A percentile compares a stretch with the other conserved stretches of the same genome.
These are phyloP conservation scores for Diaporthe helianthi DNA, from an alignment of 2,329 filamentous ascomycete genomes.

Conservation along the genomic window DNA sequence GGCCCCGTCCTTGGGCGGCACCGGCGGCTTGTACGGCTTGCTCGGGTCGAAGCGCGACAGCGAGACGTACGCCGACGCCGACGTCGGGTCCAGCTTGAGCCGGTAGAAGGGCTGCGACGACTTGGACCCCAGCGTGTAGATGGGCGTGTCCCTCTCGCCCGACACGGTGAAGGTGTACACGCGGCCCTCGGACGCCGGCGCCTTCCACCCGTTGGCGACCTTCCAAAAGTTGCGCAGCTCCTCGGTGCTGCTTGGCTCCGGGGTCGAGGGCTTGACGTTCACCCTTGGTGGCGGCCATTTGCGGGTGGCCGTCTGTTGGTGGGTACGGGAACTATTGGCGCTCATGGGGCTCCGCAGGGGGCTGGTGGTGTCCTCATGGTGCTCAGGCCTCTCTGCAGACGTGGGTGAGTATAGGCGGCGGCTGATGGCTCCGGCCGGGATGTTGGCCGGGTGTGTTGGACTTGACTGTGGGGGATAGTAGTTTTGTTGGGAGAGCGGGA, in stretches of 20 bases:
- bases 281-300: conserved; percentile 42
- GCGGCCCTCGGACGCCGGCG: conserved; percentile 63
- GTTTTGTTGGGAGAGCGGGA: conserved; percentile 71
- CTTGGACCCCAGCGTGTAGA: conserved; percentile 70
- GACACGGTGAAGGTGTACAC: conserved; percentile 66
- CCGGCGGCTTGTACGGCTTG: conserved; percentile 60
- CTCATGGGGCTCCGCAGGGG: conserved; percentile 45
- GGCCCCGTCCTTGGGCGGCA: conserved; percentile 35
- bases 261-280: conserved; percentile 50
- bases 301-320: conserved; percentile 28
- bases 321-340: conserved; percentile 37
- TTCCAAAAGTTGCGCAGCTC: conserved; percentile 73
- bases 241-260: conserved; percentile 60
- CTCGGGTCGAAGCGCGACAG: conserved; percentile 66
- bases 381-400: conserved; percentile 37
- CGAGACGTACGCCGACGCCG: conserved; percentile 66
- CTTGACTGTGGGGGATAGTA: conserved; percentile 74
- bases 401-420: conserved; percentile 64
- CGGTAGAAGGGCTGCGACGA: conserved; percentile 70
- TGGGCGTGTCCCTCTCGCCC: conserved; percentile 64
- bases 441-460: conserved; percentile 67
- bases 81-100: conserved; percentile 68
- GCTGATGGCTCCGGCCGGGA: conserved; percentile 71
- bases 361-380: conserved; percentile 34
- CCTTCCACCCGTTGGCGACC: conserved; percentile 73